Evolutionary conservation across 2,329 filamentous ascomycete species (phyloP).

Genomic region (Xylaria sp.): DNA sequence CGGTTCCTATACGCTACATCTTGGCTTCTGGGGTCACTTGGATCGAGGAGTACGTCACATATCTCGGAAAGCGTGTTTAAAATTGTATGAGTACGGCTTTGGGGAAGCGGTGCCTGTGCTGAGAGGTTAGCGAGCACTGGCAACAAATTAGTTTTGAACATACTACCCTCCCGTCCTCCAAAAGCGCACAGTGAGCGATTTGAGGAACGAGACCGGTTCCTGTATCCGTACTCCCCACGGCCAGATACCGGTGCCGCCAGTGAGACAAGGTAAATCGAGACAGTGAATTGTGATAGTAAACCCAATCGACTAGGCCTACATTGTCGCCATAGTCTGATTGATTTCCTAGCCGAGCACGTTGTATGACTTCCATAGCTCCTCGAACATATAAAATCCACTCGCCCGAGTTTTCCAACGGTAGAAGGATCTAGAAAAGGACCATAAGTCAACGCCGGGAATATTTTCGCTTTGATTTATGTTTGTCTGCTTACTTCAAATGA

Average conservation of each 20-base stretch:
- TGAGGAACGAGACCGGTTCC: neutral
- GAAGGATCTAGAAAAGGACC: slow-evolving; percentile 30
- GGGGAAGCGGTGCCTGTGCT: slow-evolving; percentile 12
- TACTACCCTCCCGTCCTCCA: slow-evolving; percentile 12
- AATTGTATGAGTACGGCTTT: slow-evolving; percentile 26
- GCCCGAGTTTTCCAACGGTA: slow-evolving; percentile 33
- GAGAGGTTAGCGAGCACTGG: neutral
- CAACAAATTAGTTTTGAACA: neutral
- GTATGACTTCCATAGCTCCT: slow-evolving; percentile 31
- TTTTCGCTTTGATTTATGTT: no score
- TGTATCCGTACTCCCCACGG: neutral
- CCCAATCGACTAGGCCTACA: slow-evolving; percentile 36
- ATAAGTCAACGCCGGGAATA: neutral
- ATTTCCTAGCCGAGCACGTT: slow-evolving; percentile 16
- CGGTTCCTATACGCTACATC: slow-evolving; percentile 22
- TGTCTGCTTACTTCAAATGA: slow-evolving; percentile 36
- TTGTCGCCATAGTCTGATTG: slow-evolving; percentile 15
- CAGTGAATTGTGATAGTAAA: slow-evolving; percentile 39
- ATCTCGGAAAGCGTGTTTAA: slow-evolving; percentile 33
- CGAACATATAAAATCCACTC: slow-evolving; percentile 40
- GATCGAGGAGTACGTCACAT: slow-evolving; percentile 32
- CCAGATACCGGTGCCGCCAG: slow-evolving; percentile 30
- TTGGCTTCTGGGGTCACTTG: slow-evolving; percentile 28
- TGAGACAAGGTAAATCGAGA: slow-evolving; percentile 39
- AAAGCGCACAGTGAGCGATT: neutral